These are phyloP conservation scores for Cucurbita moschata DNA, from an alignment of 306 rosid genomes.

Conservation along the genomic window DNA sequence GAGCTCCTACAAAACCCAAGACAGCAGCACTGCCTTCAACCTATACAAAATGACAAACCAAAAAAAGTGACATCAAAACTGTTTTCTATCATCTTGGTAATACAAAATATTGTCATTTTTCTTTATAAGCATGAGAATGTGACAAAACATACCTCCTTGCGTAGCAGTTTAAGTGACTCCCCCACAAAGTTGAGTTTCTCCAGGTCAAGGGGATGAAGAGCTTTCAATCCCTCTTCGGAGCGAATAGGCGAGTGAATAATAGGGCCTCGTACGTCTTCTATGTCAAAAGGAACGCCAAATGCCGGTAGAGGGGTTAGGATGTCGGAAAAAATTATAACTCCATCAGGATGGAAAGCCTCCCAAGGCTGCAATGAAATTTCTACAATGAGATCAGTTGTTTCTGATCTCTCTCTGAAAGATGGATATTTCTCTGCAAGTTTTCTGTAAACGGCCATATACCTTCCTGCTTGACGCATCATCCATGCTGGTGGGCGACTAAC, in stretches of 20 bases:
- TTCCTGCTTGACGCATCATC: constrained; percentile 99
- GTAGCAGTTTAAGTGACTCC: constrained; percentile 66
- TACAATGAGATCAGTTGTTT: constrained; percentile 93
- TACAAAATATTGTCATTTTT: neutral
- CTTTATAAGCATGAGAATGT: neutral
- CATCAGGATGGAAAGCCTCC: constrained; percentile 92
- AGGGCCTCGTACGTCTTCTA: constrained; percentile 87
- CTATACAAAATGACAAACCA: constrained; percentile 22
- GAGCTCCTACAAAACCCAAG: constrained; percentile 98
- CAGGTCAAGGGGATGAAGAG: constrained; percentile 71
- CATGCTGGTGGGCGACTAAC: constrained; percentile 94
- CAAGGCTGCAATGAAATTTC: constrained; percentile 99
- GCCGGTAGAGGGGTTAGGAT: constrained; percentile 97
- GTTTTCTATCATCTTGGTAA: neutral
- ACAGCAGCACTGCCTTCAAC: constrained; percentile 76
- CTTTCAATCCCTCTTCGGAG: constrained; percentile 63
- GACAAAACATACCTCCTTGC: constrained; percentile 43
- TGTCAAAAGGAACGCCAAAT: constrained; percentile 80
- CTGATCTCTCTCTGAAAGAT: constrained; percentile 95
- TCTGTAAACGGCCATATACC: constrained; percentile 92
- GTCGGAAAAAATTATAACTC: constrained; percentile 92
- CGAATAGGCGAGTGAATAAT: constrained; percentile 78
- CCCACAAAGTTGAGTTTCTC: constrained; percentile 70
- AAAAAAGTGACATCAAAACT: neutral
- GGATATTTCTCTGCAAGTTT: constrained; percentile 95